Base-by-base conservation (phyloP, 2,329 filamentous ascomycete genomes). In the Xylaria arbuscula region DNA sequence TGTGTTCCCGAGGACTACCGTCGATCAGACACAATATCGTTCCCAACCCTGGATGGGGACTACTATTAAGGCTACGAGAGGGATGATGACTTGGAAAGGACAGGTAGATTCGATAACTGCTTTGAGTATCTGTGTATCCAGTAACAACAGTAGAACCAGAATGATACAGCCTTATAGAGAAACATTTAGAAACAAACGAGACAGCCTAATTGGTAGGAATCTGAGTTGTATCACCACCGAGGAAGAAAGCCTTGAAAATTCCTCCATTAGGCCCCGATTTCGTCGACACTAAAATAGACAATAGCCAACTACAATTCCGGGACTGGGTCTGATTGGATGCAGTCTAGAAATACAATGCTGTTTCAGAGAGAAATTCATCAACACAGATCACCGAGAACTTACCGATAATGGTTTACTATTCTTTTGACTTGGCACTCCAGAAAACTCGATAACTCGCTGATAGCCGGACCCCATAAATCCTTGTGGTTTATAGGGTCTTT, bases 21-120 rank as follows among this genome's bases (percentile, higher is more conserved):
- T n/a, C n/a, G 22, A 28, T 7, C 11, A 9, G 34, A 24, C 32
- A 28, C 15, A 32, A 73, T 60, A 51, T 68, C 22, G 56, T 72
- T 8, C 58, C 69, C 1, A 68, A 70, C 38, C 28, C 32, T 70
- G 1, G 70, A 71, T 53, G 70, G 70, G n/a, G 68, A 73, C 54
- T 62, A 71, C 36, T 71, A 70, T 24, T 66, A 64, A 48, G 62
- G 62, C 51, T 54, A 34, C 17, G 34, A 8, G 5, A 17, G 17
- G 15, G 28, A 10, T 47, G 55, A 15, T 38, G 9, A n/a, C n/a
- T 1, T 34, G 11, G 55, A 53, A 28, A 13, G 28, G 3, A 6
- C 19, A 6, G 38, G 36, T 8, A n/a, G 38, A 9, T 36, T 45
- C 5, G 36, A 11, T 2, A 7, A 3, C 9, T 36, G n/a, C 28